Conservation (phyloP, 225 moss, liverwort and hornwort species). For the Bryum argenteum region DNA sequence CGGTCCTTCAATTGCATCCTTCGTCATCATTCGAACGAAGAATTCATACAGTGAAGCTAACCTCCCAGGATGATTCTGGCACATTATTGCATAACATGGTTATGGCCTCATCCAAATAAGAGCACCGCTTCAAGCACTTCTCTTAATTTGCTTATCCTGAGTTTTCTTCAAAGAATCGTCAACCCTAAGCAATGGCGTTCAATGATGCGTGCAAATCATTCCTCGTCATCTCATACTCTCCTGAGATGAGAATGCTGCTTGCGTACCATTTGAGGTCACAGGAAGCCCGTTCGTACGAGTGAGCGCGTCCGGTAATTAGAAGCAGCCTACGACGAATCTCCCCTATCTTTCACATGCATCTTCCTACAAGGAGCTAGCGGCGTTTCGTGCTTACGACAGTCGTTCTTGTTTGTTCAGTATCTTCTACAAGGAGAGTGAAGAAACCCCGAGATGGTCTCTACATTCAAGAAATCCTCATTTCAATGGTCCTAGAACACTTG, state of each 20-base stretch:
- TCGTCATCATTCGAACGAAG: not conserved
- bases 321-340: conserved; percentile 38
- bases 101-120: conserved; percentile 1
- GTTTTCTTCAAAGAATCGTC: conserved; percentile 6
- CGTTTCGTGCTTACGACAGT: conserved; percentile 31
- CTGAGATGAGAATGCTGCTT: conserved; percentile 23
- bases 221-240: conserved; percentile 42
- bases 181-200: conserved; percentile 25
- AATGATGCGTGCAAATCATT: conserved; percentile 54
- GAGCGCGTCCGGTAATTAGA: conserved; percentile 28
- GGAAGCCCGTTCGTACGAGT: conserved; percentile 43
- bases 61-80: too few relatives aligned
- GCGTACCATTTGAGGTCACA: conserved; percentile 26
- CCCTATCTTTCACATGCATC: conserved; percentile 54
- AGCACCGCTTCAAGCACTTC: not conserved
- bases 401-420: conserved; percentile 30
- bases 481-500: too few relatives aligned
- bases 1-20: conserved; percentile 14
- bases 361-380: conserved; percentile 35
- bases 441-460: not conserved
- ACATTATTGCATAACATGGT: not conserved
- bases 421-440: conserved; percentile 25
- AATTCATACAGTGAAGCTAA: not conserved
- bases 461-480: too few relatives aligned
- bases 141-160: conserved; percentile 20